Evolutionary conservation across 192 early-diverging fungal genomes (phyloP).

Genomic region (Umbelopsis sp.): DNA sequence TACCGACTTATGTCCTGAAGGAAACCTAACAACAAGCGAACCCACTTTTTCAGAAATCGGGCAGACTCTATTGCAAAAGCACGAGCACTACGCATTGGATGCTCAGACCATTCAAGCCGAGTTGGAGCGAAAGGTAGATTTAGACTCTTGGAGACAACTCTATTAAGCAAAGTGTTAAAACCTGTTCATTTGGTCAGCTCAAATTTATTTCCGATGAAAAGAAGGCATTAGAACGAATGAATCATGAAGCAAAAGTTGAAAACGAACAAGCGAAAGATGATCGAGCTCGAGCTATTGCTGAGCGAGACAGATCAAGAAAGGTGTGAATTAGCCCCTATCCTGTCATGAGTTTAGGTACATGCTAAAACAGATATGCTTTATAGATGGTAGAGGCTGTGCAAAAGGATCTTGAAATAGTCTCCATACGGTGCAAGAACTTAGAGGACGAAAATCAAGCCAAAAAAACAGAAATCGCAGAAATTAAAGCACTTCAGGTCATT

Average conservation of each 20-base stretch:
- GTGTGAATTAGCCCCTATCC: not conserved
- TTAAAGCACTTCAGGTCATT: slow-evolving; percentile 19
- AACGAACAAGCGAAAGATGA: slow-evolving; percentile 1
- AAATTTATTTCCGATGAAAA: slow-evolving; percentile 31
- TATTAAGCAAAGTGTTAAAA: not conserved
- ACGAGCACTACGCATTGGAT: slow-evolving; percentile 39
- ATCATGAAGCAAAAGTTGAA: slow-evolving; percentile 40
- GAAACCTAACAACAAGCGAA: not conserved
- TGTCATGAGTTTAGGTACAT: not conserved
- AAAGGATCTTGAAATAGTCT: not conserved
- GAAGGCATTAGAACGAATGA: slow-evolving; percentile 24
- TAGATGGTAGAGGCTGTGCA: not conserved
- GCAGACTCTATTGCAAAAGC: slow-evolving; percentile 42
- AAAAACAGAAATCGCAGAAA: not conserved
- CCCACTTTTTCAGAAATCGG: slow-evolving; percentile 39
- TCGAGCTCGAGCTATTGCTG: not conserved
- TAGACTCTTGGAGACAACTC: not conserved
- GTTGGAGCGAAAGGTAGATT: slow-evolving; percentile 39
- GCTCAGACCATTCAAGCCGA: slow-evolving; percentile 21
- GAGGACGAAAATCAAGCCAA: slow-evolving; percentile 9
- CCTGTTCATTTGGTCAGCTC: slow-evolving; percentile 7
- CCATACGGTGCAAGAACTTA: not conserved
- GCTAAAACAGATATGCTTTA: not conserved
- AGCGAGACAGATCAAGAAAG: not conserved
- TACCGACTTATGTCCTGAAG: not conserved